Conservation (phyloP, 2,329 filamentous ascomycete species). For the Tolypocladium guangdongense region DNA sequence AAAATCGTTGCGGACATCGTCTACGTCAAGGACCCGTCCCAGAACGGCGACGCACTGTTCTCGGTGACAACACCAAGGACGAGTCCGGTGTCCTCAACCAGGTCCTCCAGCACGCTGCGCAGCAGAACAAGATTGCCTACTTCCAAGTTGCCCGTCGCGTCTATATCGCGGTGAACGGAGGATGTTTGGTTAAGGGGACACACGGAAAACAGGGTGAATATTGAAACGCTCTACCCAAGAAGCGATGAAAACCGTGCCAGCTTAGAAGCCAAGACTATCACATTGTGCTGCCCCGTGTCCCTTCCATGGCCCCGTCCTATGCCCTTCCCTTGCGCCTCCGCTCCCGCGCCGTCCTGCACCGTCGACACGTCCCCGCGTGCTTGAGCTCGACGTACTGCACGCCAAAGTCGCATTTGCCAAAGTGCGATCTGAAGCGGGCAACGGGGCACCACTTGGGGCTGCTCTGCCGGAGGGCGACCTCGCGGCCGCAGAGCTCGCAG, state of each 20-base stretch:
- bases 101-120: constrained; percentile 24
- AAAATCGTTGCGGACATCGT: constrained; percentile 16
- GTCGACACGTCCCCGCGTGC: neutral
- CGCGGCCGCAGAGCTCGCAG: constrained; percentile 1
- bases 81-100: constrained; percentile 26
- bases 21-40: constrained; percentile 26
- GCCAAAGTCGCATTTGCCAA: constrained; percentile 1
- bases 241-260: neutral
- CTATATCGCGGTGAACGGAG: neutral
- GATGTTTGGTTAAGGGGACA: neutral
- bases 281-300: neutral
- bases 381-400: neutral
- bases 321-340: neutral
- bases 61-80: constrained; percentile 27
- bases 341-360: neutral
- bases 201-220: neutral
- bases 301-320: too few relatives aligned
- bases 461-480: neutral
- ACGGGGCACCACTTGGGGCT: neutral
- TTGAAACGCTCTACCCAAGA: neutral
- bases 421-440: constrained; percentile 1
- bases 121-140: constrained; percentile 16
- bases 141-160: constrained; percentile 5
- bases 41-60: constrained; percentile 18
- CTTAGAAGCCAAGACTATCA: neutral